A percentile compares a stretch with the other conserved stretches of the same genome.
phyloP scores from a whole-genome alignment of 192 early-diverging fungal species.

The Podila epigama region DNA sequence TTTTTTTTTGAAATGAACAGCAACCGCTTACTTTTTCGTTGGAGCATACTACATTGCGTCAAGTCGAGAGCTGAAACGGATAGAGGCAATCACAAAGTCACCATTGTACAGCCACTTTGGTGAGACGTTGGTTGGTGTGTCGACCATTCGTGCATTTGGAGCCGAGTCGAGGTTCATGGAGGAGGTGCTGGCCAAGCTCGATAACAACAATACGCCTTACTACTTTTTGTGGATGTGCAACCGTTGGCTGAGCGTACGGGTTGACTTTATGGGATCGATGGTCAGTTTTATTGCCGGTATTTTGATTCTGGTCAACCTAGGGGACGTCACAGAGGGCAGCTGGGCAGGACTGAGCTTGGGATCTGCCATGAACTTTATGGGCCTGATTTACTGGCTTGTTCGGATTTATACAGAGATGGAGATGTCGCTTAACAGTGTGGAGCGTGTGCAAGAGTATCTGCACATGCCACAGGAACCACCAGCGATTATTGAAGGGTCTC shows the following conservation, averaged over 20 bases:
- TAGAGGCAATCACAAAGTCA: slow-evolving; percentile 76
- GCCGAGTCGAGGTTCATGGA: slow-evolving; percentile 68
- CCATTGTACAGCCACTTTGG: slow-evolving; percentile 85
- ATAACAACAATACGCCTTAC: slow-evolving; percentile 82
- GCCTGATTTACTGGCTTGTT: slow-evolving; percentile 49
- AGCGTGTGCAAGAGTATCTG: slow-evolving; percentile 85
- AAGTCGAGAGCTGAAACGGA: slow-evolving; percentile 84
- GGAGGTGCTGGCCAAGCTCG: slow-evolving; percentile 57
- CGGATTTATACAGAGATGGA: slow-evolving; percentile 78
- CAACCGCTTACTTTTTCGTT: slow-evolving; percentile 37
- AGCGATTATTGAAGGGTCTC: slow-evolving; percentile 56
- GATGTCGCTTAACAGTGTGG: slow-evolving; percentile 85
- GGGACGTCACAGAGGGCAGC: slow-evolving; percentile 69
- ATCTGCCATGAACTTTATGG: slow-evolving; percentile 78
- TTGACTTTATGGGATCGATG: slow-evolving; percentile 71
- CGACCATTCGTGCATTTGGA: slow-evolving; percentile 87
- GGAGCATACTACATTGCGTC: slow-evolving; percentile 43
- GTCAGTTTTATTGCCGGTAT: slow-evolving; percentile 73
- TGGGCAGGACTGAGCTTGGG: slow-evolving; percentile 86
- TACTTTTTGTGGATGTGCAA: slow-evolving; percentile 84
- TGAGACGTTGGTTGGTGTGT: slow-evolving; percentile 76
- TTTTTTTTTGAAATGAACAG: slow-evolving; percentile 65
- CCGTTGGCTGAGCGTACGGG: slow-evolving; percentile 89
- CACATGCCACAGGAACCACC: slow-evolving; percentile 81
- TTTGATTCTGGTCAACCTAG: slow-evolving; percentile 63